Evolutionary conservation across 2,329 filamentous ascomycete species (phyloP), one percentile per base, ranked within the genome.

Genomic region (Ophiostoma ulmi): DNA sequence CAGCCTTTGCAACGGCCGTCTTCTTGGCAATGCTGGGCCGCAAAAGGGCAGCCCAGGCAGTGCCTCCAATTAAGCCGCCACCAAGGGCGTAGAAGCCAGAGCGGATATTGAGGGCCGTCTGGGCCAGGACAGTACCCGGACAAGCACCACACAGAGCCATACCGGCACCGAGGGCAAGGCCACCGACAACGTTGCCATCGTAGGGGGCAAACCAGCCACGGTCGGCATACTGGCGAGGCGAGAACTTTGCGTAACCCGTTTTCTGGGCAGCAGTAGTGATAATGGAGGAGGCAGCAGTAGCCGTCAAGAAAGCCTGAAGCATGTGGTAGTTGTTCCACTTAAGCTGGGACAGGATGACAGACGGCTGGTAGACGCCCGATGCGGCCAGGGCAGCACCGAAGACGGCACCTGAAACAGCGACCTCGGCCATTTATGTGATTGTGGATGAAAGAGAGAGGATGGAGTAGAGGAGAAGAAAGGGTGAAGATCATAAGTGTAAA

Each of bases 91-190:
- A 84, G 55, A 82, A 76, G 0, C 86, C 87, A 0, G 85, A 83
- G 1, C 76, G 78, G 2, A 88, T 79, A 1, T 86, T 84, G 14
- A 83, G 79, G 1, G 83, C 87, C 13, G 87, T 75, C 77, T 91
- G 89, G 0, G 85, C 84, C 67, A 90, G 83, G 6, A 90, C 82
- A 0, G 88, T 90, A 0, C 89, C 89, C 0, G 89, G 88, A 72
- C 89, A 91, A 0, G 88, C 85, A 10, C 88, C 88, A 0, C 88
- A 85, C 20, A 90, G 79, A 6, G 86, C 83, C 88, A 91, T 90
- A 70, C 89, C 89, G n/a, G 84, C 77, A 48, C 89, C 89, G 36
- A 90, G 83, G 2, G 90, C 78, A 20, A 81, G 75, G 5, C 89
- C 89, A 70, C 89, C 89, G 73, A 90, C 74, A 66, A 90, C 78